Conservation (phyloP, 306 rosid genomes). For the Argentina anserina region DNA sequence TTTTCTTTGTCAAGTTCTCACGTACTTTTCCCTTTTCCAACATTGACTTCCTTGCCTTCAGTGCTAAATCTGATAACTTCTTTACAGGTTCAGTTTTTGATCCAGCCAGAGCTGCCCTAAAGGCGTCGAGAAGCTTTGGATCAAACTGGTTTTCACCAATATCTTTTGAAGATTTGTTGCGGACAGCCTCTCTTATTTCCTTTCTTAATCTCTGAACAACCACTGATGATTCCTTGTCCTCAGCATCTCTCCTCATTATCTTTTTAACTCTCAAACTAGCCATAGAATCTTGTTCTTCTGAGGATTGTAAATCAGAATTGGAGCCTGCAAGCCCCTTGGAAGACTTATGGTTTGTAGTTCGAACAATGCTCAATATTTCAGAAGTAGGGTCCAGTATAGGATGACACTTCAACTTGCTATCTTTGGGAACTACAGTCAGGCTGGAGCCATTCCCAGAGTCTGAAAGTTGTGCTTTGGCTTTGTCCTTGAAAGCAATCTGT, state of each 20-base stretch:
- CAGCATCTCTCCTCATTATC: constrained; percentile 83
- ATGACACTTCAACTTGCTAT: constrained; percentile 29
- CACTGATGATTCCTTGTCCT: constrained; percentile 68
- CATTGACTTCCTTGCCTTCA: constrained; percentile 71
- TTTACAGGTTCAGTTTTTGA: constrained; percentile 68
- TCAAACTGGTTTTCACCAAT: constrained; percentile 70
- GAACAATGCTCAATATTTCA: constrained; percentile 75
- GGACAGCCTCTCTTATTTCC: constrained; percentile 88
- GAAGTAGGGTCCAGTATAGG: constrained; percentile 30
- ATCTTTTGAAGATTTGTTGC: constrained; percentile 59
- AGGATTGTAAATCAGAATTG: constrained; percentile 36
- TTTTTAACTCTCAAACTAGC: constrained; percentile 88
- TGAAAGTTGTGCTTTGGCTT: constrained; percentile 24
- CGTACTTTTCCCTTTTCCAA: constrained; percentile 88
- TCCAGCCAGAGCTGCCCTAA: constrained; percentile 76
- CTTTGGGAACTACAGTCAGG: constrained; percentile 24
- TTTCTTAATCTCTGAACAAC: constrained; percentile 74
- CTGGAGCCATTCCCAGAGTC: constrained; percentile 30
- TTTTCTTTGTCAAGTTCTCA: constrained; percentile 84
- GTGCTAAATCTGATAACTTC: constrained; percentile 54
- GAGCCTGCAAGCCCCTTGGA: constrained; percentile 37
- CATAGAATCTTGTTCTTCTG: constrained; percentile 47
- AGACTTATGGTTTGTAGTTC: constrained; percentile 49
- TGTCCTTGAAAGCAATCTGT: constrained; percentile 27
- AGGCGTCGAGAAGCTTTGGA: constrained; percentile 93